Conservation (phyloP, 495 filamentous ascomycete genomes). For the Staphylotrichum tortipilum region DNA sequence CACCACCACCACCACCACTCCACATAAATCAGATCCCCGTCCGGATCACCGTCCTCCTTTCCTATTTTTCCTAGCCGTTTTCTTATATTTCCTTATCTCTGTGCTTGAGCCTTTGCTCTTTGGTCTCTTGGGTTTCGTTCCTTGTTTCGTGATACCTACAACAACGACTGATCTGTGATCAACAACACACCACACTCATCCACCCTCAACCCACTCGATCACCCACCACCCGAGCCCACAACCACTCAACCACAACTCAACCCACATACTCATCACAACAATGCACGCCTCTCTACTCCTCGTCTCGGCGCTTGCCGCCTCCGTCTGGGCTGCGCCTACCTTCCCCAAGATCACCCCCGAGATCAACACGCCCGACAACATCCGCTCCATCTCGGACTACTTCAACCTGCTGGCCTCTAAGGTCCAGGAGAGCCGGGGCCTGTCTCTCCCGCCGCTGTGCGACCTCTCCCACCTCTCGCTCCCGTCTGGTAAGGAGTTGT, state of each 20-base stretch:
- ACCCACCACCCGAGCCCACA: slow-evolving; percentile 4
- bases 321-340: slow-evolving; percentile 41
- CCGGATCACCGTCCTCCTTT: slow-evolving; percentile 21
- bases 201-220: no score
- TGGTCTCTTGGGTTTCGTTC: slow-evolving; percentile 25
- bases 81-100: slow-evolving; percentile 21
- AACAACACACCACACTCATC: neutral
- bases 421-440: slow-evolving; percentile 32
- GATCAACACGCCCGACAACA: slow-evolving; percentile 26
- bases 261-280: slow-evolving; percentile 7
- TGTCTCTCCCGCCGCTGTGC: slow-evolving; percentile 37
- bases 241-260: slow-evolving; percentile 1
- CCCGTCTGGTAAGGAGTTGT: slow-evolving; percentile 30
- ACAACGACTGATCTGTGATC: slow-evolving; percentile 3
- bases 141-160: slow-evolving; percentile 21
- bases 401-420: slow-evolving; percentile 46
- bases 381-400: slow-evolving; percentile 42
- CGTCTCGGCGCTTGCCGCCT: slow-evolving; percentile 37
- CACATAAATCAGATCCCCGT: slow-evolving; percentile 11
- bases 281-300: slow-evolving; percentile 42
- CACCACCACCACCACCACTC: slow-evolving; percentile 1
- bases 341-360: slow-evolving; percentile 31
- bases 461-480: slow-evolving; percentile 42
- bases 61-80: no score
- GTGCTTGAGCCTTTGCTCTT: slow-evolving; percentile 6